Percentiles rank a stretch among this genome's conserved stretches.
These are phyloP conservation scores for Eragrostis nindensis DNA, from an alignment of 176 grass and related monocot genomes.

Conservation along the genomic window DNA sequence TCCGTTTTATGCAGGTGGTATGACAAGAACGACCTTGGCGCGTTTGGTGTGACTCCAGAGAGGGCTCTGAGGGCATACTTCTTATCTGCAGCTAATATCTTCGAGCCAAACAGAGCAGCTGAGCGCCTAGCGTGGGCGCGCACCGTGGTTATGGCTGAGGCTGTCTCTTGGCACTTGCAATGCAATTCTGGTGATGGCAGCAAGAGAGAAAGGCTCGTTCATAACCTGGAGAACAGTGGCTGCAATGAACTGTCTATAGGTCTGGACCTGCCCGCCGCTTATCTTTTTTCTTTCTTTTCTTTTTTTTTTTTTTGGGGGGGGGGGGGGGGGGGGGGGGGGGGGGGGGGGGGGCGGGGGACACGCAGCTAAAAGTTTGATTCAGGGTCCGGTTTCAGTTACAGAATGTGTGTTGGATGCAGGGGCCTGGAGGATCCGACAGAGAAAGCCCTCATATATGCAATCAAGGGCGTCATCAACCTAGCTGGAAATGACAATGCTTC, in stretches of 20 bases:
- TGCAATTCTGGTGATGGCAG: background rate
- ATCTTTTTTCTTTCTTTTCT: too few relatives aligned
- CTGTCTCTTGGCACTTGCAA: conserved; percentile 8
- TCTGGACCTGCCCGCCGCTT: background rate
- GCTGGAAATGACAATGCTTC: background rate
- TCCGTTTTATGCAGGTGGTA: conserved; percentile 48
- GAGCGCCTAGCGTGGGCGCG: conserved; percentile 57
- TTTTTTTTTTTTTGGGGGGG: too few relatives aligned
- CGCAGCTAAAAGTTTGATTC: too few relatives aligned
- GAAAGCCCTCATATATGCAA: background rate
- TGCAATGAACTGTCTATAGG: background rate
- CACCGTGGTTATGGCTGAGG: conserved; percentile 31
- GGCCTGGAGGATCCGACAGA: background rate
- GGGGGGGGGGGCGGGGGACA: too few relatives aligned
- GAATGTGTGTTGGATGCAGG: background rate
- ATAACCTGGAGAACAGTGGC: conserved; percentile 1
- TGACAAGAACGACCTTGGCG: conserved; percentile 17
- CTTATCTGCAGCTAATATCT: conserved; percentile 53
- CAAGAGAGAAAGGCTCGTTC: background rate
- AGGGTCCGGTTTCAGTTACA: too few relatives aligned
- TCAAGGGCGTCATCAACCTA: background rate
- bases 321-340: too few relatives aligned
- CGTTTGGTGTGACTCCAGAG: background rate
- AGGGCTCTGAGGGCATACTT: conserved; percentile 48
- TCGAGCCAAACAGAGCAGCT: conserved; percentile 39